A percentile compares a stretch with the other conserved stretches of the same genome.
phyloP scores from a whole-genome alignment of 2,329 filamentous ascomycete species.

The Botryotinia calthae region DNA sequence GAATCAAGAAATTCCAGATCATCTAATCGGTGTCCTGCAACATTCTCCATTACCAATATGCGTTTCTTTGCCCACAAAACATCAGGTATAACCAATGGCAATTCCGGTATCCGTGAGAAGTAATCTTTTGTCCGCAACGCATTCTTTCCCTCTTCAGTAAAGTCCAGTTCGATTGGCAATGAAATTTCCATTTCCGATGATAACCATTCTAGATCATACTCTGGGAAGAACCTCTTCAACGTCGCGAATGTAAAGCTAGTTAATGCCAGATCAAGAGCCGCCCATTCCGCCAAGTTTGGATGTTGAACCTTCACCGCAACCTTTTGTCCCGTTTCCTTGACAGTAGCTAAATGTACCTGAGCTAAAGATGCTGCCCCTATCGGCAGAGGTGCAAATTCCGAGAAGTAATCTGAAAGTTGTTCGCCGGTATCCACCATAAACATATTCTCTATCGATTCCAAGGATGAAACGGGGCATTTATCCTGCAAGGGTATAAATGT shows the following conservation, averaged over 20 bases:
- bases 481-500: conserved; percentile 97
- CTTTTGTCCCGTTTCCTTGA: conserved; percentile 77
- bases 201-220: conserved; percentile 96
- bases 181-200: conserved; percentile 90
- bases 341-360: conserved; percentile 84
- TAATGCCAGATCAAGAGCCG: conserved; percentile 79
- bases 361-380: conserved; percentile 93
- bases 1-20: conserved; percentile 83
- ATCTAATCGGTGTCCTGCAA: conserved; percentile 82
- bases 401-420: conserved; percentile 78
- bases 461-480: conserved; percentile 88
- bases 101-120: conserved; percentile 69
- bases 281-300: conserved; percentile 84
- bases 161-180: conserved; percentile 88
- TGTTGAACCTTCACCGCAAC: conserved; percentile 98
- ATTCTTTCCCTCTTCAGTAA: conserved; percentile 80
- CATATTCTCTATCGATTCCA: conserved; percentile 83
- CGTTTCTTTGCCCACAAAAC: conserved; percentile 87
- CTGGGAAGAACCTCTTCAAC: conserved; percentile 89
- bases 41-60: conserved; percentile 92
- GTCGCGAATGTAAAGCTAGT: conserved; percentile 88
- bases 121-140: conserved; percentile 76
- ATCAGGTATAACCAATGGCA: conserved; percentile 84
- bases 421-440: conserved; percentile 79
- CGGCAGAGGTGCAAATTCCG: conserved; percentile 73